Percentiles rank a stretch among this genome's conserved stretches.
phyloP scores from a whole-genome alignment of 1,139 yeast species.

The Suhomyces terraborum region DNA sequence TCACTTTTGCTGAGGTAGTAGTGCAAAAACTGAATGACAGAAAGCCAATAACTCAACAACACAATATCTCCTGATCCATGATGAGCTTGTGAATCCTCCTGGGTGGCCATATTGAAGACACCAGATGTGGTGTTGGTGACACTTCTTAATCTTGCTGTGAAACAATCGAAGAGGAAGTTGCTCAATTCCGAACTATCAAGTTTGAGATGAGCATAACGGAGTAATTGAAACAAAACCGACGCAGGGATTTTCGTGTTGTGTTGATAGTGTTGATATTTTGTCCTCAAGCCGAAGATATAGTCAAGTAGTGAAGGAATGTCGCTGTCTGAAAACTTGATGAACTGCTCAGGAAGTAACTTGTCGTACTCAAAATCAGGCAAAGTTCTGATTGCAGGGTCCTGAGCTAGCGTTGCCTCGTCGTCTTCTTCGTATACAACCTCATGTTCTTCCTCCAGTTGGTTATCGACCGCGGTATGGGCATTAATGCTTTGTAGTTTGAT shows the following conservation, averaged over 20 bases:
- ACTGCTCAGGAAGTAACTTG: slow-evolving; percentile 47
- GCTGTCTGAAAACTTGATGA: slow-evolving; percentile 61
- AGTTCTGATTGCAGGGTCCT: slow-evolving; percentile 33
- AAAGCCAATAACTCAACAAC: slow-evolving; percentile 70
- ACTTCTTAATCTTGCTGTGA: slow-evolving; percentile 61
- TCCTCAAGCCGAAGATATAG: slow-evolving; percentile 49
- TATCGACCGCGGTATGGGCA: slow-evolving; percentile 18
- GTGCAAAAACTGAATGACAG: slow-evolving; percentile 65
- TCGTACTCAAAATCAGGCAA: slow-evolving; percentile 50
- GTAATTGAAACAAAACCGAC: slow-evolving; percentile 63
- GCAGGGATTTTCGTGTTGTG: slow-evolving; percentile 69
- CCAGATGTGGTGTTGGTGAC: slow-evolving; percentile 63
- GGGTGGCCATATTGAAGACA: slow-evolving; percentile 49
- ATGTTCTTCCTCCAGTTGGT: slow-evolving; percentile 24
- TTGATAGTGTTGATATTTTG: slow-evolving; percentile 31
- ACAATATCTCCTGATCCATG: slow-evolving; percentile 64
- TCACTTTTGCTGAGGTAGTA: slow-evolving; percentile 62
- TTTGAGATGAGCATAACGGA: slow-evolving; percentile 62
- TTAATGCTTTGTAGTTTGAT: slow-evolving; percentile 55
- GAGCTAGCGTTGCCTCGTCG: slow-evolving; percentile 35
- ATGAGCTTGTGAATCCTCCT: slow-evolving; percentile 21
- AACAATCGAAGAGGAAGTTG: slow-evolving; percentile 58
- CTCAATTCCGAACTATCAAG: slow-evolving; percentile 56
- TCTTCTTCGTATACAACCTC: slow-evolving; percentile 34
- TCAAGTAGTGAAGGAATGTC: slow-evolving; percentile 66